Base-by-base conservation (phyloP, 129 eudicot species). In the Saposhnikovia divaricata region DNA sequence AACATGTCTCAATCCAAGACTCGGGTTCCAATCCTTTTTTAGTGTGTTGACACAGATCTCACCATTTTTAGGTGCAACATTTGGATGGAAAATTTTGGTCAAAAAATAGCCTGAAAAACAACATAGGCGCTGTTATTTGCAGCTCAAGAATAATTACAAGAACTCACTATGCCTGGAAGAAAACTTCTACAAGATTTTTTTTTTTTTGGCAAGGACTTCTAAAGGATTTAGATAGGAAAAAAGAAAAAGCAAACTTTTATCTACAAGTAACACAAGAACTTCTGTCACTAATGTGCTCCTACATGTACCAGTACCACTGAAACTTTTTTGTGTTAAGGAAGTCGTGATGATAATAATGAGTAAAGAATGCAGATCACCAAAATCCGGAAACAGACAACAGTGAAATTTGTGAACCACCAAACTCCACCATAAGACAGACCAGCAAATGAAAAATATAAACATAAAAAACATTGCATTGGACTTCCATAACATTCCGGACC, bases 81-180 rank as follows among this genome's bases (percentile, higher is more conserved):
- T 96, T 47, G 99, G 99, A 81, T 96, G 98, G 89, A 92, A 96
- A 81, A 96, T 96, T 89, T 87, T 96, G 83, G 99, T 96, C 82
- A 90, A 83, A 79, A 96, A 96, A 84, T 87, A 92, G 53, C 99
- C 99, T 96, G 50, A 28, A 69, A 73, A 51, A 71, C 13, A 39
- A 70, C 74, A 70, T 34, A 21, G 18, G 9, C 28, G 9, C 66
- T 57, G 66, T 57, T 19, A 57, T 23, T 19, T 57, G 66, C 66
- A 21, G 25, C 27, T 21, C 63, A 1, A 53, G 11, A 21, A 21
- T 6, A 53, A 53, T 53, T 19, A 53, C 63, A 53, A 19, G 63
- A 53, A 53, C 10, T 53, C 9, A 51, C 59, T 18, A 53, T 3
- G 10, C 25, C 6, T 21, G 0, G 63, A 21, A 21, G 59, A 18